These are phyloP conservation scores for Coniferiporia weirii DNA, from an alignment of 1,284 basidiomycete species.

Conservation along the genomic window DNA sequence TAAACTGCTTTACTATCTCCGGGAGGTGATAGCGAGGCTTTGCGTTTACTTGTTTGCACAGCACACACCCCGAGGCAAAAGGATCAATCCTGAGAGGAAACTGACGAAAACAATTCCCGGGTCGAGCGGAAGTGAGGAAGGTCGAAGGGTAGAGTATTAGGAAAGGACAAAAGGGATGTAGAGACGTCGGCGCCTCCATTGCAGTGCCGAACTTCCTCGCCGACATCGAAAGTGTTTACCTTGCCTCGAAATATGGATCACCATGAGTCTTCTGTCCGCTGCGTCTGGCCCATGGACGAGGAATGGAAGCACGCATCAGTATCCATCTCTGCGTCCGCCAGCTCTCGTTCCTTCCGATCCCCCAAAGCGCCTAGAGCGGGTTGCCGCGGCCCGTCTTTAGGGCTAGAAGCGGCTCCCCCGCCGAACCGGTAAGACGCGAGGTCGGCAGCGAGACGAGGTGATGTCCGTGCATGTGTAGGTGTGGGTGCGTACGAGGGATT, in stretches of 20 bases:
- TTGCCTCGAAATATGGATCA: constrained; percentile 3
- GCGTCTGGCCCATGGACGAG: background rate
- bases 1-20: background rate
- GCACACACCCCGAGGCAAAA: background rate
- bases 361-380: background rate
- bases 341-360: background rate
- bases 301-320: constrained; percentile 9
- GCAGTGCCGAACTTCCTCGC: background rate
- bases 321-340: background rate
- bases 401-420: background rate
- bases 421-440: constrained; percentile 7
- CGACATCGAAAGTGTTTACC: background rate
- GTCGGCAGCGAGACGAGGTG: background rate
- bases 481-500: background rate
- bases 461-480: background rate
- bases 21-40: background rate
- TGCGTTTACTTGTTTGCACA: background rate
- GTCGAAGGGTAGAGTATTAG: background rate
- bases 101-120: background rate
- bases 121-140: background rate
- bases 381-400: background rate
- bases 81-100: background rate
- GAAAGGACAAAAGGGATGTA: background rate
- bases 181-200: background rate
- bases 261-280: background rate